These are phyloP conservation scores for Malus fusca DNA, from an alignment of 306 rosid genomes.

Conservation along the genomic window DNA sequence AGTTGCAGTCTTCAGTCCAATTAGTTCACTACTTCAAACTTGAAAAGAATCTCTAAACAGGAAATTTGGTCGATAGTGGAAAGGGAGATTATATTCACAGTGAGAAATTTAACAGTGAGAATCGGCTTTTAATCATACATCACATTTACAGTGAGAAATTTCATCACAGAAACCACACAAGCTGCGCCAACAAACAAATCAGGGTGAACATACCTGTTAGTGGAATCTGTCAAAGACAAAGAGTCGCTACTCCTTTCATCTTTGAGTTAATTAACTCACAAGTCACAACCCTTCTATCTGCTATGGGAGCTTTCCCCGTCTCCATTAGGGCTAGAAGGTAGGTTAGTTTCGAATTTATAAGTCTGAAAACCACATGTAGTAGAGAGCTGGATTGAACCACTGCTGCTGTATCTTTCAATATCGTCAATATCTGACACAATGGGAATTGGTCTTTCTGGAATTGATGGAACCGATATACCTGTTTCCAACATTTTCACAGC, in stretches of 20 bases:
- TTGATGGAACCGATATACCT: constrained; percentile 61
- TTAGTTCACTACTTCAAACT: neutral
- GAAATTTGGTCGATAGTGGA: neutral
- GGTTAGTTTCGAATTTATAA: constrained; percentile 28
- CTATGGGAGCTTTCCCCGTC: constrained; percentile 28
- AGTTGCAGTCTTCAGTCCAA: neutral
- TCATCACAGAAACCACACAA: constrained; percentile 20
- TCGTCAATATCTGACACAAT: constrained; percentile 60
- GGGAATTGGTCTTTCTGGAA: constrained; percentile 73
- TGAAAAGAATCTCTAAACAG: neutral
- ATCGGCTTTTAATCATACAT: constrained; percentile 29
- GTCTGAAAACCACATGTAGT: constrained; percentile 57
- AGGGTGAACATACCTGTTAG: constrained; percentile 11
- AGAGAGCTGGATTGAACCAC: constrained; percentile 48
- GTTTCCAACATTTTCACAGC: constrained; percentile 92
- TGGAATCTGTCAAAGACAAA: constrained; percentile 16
- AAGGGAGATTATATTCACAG: too few species aligned
- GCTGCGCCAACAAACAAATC: constrained; percentile 21
- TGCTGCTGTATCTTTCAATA: constrained; percentile 60
- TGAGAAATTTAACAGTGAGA: neutral
- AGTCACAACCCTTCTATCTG: constrained; percentile 4
- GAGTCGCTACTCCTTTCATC: constrained; percentile 5
- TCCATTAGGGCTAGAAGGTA: constrained; percentile 21
- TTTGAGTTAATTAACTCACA: neutral
- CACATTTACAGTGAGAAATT: constrained; percentile 32